Evolutionary conservation across 176 grass and related monocot genomes (phyloP).

Genomic region (Bromus sterilis): DNA sequence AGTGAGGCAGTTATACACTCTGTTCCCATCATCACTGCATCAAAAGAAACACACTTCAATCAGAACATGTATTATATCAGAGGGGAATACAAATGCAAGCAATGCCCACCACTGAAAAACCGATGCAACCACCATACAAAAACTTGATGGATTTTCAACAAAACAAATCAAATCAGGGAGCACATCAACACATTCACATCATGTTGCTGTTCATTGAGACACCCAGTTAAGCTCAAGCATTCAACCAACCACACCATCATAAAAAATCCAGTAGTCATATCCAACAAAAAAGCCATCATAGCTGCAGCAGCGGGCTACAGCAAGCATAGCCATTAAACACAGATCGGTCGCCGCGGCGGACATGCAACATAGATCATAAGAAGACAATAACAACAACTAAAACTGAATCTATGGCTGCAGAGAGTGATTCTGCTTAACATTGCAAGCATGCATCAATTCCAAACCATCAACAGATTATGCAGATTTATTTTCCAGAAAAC

Average conservation of each 20-base stretch:
- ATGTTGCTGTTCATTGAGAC: background rate
- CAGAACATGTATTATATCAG: constrained; percentile 1
- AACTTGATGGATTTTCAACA: background rate
- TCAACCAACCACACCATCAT: background rate
- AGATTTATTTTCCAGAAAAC: background rate
- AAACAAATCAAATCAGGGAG: background rate
- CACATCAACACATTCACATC: background rate
- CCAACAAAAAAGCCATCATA: background rate
- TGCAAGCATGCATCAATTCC: background rate
- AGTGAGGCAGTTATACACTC: constrained; percentile 42
- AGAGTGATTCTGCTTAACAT: background rate
- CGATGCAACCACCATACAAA: background rate
- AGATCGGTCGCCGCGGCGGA: background rate
- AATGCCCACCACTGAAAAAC: background rate
- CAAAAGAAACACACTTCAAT: background rate
- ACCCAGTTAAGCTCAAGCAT: background rate
- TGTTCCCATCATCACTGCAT: constrained; percentile 54
- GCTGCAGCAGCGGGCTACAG: background rate
- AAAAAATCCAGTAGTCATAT: background rate
- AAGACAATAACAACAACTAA: background rate
- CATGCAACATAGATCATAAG: background rate
- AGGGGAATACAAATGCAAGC: background rate
- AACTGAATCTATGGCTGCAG: background rate
- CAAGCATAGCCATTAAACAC: background rate
- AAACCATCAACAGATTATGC: background rate